Evolutionary conservation across 106 monocot genomes (phyloP), one percentile per base, ranked within the genome.

Genomic region (Dioscorea dumetorum): DNA sequence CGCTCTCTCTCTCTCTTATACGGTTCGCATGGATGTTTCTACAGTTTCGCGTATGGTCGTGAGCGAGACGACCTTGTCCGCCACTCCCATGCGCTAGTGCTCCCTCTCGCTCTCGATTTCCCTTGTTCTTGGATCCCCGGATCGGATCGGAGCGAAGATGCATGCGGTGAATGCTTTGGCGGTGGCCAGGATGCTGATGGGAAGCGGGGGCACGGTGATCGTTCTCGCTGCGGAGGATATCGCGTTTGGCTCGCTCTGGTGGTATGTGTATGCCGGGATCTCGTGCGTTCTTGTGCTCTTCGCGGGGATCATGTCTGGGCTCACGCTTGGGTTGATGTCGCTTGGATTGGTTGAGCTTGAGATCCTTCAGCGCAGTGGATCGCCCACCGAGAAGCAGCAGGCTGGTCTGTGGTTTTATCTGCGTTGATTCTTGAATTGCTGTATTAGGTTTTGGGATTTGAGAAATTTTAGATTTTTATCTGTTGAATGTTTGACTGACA

Each of bases 231-330:
- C 56, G 50, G 85, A 83, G 73, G 83, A 91, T 58, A 91, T 83
- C 24, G 48, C 73, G 24, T 85, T 92, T 50, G 85, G 87, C 16
- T 75, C 94, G 54, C 12, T 74, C 14, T 76, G 68, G 80, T 99
- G 88, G 89, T 87, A 28, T 48, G 21, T 72, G n/a, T 74, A 90
- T 70, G 92, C 90, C 17, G 97, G 97, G 32, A 75, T 87, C 14
- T 99, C 92, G 14, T 92, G 89, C 77, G 9, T 99, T 1, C 82
- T 99, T 31, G 97, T 99, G 60, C 82, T 99, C 23, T 99, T 99
- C 70, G 97, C 97, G 0, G 97, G 97, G 48, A 87, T 99, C 68
- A 99, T 99, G 97, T 99, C 97, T 22, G 97, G 97, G 19, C 82
- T 99, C 48, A 99, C 97, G 5, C 83, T 99, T 0, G 97, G 97